Base-by-base conservation (phyloP, 2,329 filamentous ascomycete genomes). In the Beauveria asiatica region DNA sequence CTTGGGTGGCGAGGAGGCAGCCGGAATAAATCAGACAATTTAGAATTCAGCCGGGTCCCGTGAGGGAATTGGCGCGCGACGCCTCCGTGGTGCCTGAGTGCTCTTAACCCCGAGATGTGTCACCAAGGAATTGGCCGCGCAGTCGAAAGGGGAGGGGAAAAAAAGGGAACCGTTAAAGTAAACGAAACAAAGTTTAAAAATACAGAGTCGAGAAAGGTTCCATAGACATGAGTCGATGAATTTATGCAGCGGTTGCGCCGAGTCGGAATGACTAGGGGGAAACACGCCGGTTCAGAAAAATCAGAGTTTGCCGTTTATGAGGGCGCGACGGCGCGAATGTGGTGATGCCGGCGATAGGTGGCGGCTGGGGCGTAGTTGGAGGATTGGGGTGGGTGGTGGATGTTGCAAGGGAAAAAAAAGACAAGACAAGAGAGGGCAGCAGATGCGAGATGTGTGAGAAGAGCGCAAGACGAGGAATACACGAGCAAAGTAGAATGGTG, bases 81-180 rank as follows among this genome's bases (percentile, higher is more conserved):
- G 50, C 50, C 25, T 33, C 25, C 21, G 33, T 7, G 19, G 25
- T 50, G 10, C 16, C 27, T 37, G 5, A 17, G 23, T 45, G n/a
- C 21, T 49, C 19, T 57, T 50, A 57, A 39, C 55, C 55, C 45
- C 54, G 44, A 57, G 44, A 57, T 50, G 54, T 48, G 42, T 57
- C 42, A 44, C 51, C 54, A 19, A 48, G 19, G 16, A 27, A 42
- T 16, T 30, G 45, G 46, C 46, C 44, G 5, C 33, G 33, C 33
- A 37, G 33, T 13, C 33, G 33, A 37, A 25, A 16, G 33, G 13
- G 50, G 21, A 17, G 11, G 37, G 46, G 30, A 13, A 42, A 7
- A 52, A n/a, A 30, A 8, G 7, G 21, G 25, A n/a, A n/a, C 16
- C 25, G 25, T 11, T 17, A 6, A 33, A 33, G 48, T n/a, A 17